phyloP scores from a whole-genome alignment of 73 alveolate species.

The Paramecium caudatum region DNA sequence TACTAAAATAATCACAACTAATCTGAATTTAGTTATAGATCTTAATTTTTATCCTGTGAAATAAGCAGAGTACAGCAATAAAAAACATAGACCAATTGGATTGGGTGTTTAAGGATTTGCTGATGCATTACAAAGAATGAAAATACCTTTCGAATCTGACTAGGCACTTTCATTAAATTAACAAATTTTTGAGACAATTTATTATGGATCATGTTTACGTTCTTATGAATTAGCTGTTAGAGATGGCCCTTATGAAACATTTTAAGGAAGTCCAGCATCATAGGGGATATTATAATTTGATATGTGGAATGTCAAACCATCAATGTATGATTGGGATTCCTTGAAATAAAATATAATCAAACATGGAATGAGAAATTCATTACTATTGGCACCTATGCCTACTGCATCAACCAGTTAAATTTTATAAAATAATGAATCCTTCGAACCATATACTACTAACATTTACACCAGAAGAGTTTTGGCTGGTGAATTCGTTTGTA shows the following conservation, averaged over 20 bases:
- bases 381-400: conserved; percentile 98
- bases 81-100: conserved; percentile 97
- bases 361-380: conserved; percentile 95
- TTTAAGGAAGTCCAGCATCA: conserved; percentile 88
- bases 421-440: conserved; percentile 94
- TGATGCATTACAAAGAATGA: conserved; percentile 92
- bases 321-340: conserved; percentile 90
- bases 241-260: conserved; percentile 88
- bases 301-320: conserved; percentile 83
- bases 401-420: conserved; percentile 97
- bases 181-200: conserved; percentile 95
- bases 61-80: conserved; percentile 90
- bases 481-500: conserved; percentile 95
- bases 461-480: conserved; percentile 95
- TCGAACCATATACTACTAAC: conserved; percentile 97
- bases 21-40: conserved; percentile 91
- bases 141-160: conserved; percentile 92
- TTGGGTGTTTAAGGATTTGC: conserved; percentile 98
- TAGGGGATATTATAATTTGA: conserved; percentile 88
- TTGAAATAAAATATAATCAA: conserved; percentile 83
- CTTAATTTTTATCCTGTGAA: conserved; percentile 90
- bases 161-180: conserved; percentile 87
- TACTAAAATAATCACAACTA: conserved; percentile 84
- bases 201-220: conserved; percentile 91
- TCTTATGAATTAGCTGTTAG: conserved; percentile 89